Conservation (phyloP, 495 filamentous ascomycete species). For the Aspergillus hancockii region DNA sequence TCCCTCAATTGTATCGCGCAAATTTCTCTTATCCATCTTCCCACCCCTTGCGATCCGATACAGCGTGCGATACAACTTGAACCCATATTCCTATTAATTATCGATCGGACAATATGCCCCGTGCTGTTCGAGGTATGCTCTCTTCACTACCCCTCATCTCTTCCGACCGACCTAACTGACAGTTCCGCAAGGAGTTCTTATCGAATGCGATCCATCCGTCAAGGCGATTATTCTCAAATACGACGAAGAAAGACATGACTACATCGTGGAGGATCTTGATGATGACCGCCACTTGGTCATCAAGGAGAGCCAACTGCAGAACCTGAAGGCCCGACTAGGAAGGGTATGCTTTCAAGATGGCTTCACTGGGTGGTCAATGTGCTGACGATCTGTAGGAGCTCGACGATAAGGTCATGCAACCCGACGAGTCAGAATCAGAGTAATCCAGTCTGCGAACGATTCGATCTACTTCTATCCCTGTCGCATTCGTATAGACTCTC, state of each 20-base stretch:
- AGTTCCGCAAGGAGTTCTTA: conserved; percentile 59
- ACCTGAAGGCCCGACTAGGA: conserved; percentile 59
- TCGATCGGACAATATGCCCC: conserved; percentile 36
- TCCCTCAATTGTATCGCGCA: neutral
- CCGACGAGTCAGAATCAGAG: conserved; percentile 53
- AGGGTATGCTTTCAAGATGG: conserved; percentile 43
- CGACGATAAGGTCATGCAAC: conserved; percentile 55
- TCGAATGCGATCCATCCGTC: conserved; percentile 77
- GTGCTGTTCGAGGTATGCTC: conserved; percentile 46
- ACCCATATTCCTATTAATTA: neutral
- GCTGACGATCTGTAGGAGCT: conserved; percentile 41
- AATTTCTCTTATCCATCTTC: neutral
- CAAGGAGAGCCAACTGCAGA: conserved; percentile 66
- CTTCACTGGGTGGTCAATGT: neutral
- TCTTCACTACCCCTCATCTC: neutral
- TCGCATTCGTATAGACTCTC: neutral
- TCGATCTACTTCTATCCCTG: neutral
- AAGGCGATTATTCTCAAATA: conserved; percentile 76
- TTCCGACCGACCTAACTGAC: neutral
- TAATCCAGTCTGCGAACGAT: conserved; percentile 15
- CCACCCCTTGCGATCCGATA: neutral
- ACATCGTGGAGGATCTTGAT: conserved; percentile 75
- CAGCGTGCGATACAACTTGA: neutral
- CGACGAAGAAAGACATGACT: conserved; percentile 65
- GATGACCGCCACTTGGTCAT: conserved; percentile 69